Conservation (phyloP, 306 rosid genomes). For the apple (Malus domestica) region DNA sequence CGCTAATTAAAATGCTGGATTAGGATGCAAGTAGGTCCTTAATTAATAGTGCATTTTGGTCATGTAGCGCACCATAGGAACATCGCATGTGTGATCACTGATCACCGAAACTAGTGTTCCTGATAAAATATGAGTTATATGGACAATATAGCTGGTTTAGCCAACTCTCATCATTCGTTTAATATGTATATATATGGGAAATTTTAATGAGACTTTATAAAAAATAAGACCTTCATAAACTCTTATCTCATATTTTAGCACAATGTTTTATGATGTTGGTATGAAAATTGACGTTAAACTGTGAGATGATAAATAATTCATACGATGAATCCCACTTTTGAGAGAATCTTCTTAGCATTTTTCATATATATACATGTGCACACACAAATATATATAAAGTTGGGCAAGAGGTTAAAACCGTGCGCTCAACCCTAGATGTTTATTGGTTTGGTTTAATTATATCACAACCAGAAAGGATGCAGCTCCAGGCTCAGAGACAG, state of each 20-base stretch:
- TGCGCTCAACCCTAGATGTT: neutral
- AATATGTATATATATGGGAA: neutral
- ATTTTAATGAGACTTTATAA: too few species aligned
- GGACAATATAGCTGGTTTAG: neutral
- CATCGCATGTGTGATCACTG: neutral
- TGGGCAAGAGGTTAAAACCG: neutral
- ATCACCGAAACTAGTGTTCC: neutral
- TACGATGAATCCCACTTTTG: too few species aligned
- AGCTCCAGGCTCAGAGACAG: neutral
- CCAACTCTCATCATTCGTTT: neutral
- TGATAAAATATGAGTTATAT: neutral
- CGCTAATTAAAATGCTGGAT: neutral
- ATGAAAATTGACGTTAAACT: too few species aligned
- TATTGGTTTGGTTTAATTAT: neutral
- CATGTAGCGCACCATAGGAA: too few species aligned
- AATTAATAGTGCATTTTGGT: neutral
- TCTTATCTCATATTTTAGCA: too few species aligned
- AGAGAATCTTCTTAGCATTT: rapidly evolving
- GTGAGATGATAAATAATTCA: rapidly evolving
- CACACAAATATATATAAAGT: neutral
- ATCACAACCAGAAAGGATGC: neutral
- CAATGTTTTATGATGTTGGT: rapidly evolving
- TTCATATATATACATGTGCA: neutral
- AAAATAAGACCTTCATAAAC: too few species aligned
- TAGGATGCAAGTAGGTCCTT: neutral